Evolutionary conservation across 1,284 basidiomycete species (phyloP).

Genomic region (Moniliella sp.): DNA sequence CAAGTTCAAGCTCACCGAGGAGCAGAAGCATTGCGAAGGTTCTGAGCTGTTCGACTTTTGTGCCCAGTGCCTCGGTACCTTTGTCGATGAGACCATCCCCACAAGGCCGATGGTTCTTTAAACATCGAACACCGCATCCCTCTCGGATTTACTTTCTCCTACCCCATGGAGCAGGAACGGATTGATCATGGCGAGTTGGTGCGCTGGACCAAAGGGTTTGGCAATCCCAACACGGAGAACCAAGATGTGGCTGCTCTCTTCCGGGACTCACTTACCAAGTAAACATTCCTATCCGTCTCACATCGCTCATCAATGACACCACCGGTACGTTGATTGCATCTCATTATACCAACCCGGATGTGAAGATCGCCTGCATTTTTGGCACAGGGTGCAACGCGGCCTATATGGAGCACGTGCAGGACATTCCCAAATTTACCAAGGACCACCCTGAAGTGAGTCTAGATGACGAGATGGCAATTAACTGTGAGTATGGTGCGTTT

Average conservation of each 20-base stretch:
- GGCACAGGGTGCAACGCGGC: slow-evolving; percentile 97
- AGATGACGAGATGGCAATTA: slow-evolving; percentile 73
- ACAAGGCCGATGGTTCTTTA: slow-evolving; percentile 40
- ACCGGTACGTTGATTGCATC: slow-evolving; percentile 91
- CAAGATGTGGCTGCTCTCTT: slow-evolving; percentile 83
- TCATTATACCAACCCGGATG: slow-evolving; percentile 39
- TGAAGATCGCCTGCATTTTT: slow-evolving; percentile 68
- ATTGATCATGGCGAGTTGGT: slow-evolving; percentile 89
- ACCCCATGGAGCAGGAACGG: slow-evolving; percentile 43
- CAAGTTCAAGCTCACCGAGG: slow-evolving; percentile 86
- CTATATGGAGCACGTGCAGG: slow-evolving; percentile 55
- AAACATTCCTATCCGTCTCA: too few relatives aligned
- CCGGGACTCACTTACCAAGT: slow-evolving; percentile 53
- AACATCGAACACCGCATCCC: slow-evolving; percentile 54
- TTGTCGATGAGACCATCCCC: slow-evolving; percentile 54
- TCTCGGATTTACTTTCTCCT: slow-evolving; percentile 70
- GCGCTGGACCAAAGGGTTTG: slow-evolving; percentile 98
- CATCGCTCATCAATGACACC: slow-evolving; percentile 91
- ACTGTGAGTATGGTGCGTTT: slow-evolving; percentile 91
- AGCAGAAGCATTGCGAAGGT: slow-evolving; percentile 94
- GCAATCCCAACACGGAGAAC: slow-evolving; percentile 73
- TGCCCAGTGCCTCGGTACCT: slow-evolving; percentile 71
- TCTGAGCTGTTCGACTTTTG: slow-evolving; percentile 89
- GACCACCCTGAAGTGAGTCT: slow-evolving; percentile 46
- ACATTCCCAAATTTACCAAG: slow-evolving; percentile 54